Evolutionary conservation across 305 asterid species (phyloP), one percentile per base, ranked within the genome.

Genomic region (Solanum hybrid): DNA sequence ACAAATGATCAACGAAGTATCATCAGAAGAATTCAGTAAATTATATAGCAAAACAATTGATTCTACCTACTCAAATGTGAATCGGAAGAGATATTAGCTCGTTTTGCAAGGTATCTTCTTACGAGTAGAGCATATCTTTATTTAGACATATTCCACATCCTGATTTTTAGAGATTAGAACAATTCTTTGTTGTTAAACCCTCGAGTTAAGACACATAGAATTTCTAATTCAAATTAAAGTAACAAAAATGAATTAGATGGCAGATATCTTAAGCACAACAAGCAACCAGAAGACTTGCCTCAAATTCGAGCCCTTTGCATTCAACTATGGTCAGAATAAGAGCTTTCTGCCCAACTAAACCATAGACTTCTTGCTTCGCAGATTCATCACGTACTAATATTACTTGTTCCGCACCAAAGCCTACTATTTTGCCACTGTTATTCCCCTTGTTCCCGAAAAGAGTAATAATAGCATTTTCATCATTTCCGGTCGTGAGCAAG

Each of bases 271-370:
- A 40, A 40, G 86, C 14, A 81, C 36, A 80, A 81, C 12, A 26
- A 24, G 26, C 4, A 81, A 80, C 2, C 15, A 24, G 26, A 27
- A 42, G 40, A 56, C 89, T 89, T 38, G 92, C 98, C 95, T 95
- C 95, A 90, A 95, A 95, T 87, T 95, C 98, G 1, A 95, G 93
- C 88, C 98, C 98, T 91, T 95, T 95, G 94, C 98, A 94, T 78
- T 95, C 98, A 9, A 94, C 78, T 36, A 95, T 93, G 26, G 98
- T 95, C 79, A 95, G 89, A 80, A 95, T 85, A 11, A 95, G 95
- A 87, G 98, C 97, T 79, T 93, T 92, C 79, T 77, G 90, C 73
- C 98, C 96, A 51, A 95, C 88, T 31, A 87, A 91, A 79, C 29
- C 56, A 13, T 89, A 92, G 75, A 95, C 73, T 91, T 95, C 97